Base-by-base conservation (phyloP, 2,329 filamentous ascomycete species). In the Fusarium fujikuroi region DNA sequence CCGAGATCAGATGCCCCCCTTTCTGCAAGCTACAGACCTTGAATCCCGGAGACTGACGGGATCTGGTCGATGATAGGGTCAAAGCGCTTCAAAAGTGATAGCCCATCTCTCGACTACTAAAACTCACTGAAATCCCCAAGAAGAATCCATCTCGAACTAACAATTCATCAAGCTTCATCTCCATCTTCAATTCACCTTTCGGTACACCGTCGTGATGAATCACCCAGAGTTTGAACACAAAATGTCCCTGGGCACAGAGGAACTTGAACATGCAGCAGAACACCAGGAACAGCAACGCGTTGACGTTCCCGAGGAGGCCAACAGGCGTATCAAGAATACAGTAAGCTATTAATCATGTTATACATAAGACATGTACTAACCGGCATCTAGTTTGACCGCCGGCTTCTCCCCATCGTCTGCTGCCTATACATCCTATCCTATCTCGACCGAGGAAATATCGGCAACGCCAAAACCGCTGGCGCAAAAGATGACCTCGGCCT, bases 401-500 rank as follows among this genome's bases (percentile, higher is more conserved):
- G 60, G 2, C 43, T 74, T 11, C 60, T 73, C 1, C 72, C 72
- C 1, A 46, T 73, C 3, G 54, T 74, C 4, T 75, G 72, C 42
- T 69, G 60, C 30, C 54, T 75, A 3, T 75, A 75, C 23, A 40
- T 72, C 18, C 18, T 72, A 19, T 75, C 71, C 8, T 75, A 75
- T 28, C 54, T 73, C 37, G 70, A 74, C 14, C 60, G 70, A 11
- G 70, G 70, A 30, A 74, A 74, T 28, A 70, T 73, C 4, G 70
- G 72, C 9, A 74, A 74, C 16, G 70, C 72, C 21, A 74, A 74
- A 39, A 60, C 70, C 2, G 73, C 73, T 1, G 71, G 73, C 0
- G 69, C 63, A 1, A 43, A 70, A 36, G 54, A 66, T 1, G 69
- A 61, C 2, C 56, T 74, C 1, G 50, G 54, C 0, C 63, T 75